Percentiles rank a stretch among this genome's conserved stretches.
These are phyloP conservation scores for Keithomyces neogunnii DNA, from an alignment of 2,329 filamentous ascomycete species.

Conservation along the genomic window DNA sequence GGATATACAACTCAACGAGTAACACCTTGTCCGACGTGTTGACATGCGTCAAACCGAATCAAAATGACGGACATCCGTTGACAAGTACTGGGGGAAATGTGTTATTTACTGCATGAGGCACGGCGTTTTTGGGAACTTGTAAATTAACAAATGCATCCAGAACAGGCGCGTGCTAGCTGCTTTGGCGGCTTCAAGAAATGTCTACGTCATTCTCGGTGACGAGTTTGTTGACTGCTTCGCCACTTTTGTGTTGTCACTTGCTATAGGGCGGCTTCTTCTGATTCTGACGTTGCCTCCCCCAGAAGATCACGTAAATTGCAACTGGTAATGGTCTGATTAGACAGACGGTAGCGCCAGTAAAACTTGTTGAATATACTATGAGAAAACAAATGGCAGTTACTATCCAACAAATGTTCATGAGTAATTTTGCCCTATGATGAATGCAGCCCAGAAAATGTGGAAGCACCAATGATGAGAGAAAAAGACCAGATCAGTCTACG, in stretches of 20 bases:
- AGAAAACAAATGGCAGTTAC: not conserved
- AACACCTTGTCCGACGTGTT: constrained; percentile 1
- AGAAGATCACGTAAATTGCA: not conserved
- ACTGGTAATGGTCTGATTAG: constrained; percentile 7
- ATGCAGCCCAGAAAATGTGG: not conserved
- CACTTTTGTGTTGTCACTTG: not conserved
- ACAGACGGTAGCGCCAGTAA: constrained; percentile 10
- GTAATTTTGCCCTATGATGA: not conserved
- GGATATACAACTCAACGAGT: not conserved
- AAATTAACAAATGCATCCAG: constrained; percentile 17
- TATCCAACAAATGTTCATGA: not conserved
- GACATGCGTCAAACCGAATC: constrained; percentile 5
- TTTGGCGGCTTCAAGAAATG: not conserved
- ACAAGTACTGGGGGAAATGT: constrained; percentile 1
- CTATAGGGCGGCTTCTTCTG: not conserved
- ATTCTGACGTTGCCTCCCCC: no score
- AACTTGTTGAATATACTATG: not conserved
- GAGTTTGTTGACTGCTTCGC: not conserved
- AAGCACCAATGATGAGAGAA: not conserved
- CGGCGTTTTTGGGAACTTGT: constrained; percentile 29
- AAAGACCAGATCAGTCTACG: constrained; percentile 3
- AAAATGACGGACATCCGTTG: constrained; percentile 5
- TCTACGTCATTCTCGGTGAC: not conserved
- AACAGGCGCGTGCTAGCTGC: constrained; percentile 8
- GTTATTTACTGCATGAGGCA: constrained; percentile 24